Conservation (phyloP, 1,284 basidiomycete species). For the Takashimella koratensis region DNA sequence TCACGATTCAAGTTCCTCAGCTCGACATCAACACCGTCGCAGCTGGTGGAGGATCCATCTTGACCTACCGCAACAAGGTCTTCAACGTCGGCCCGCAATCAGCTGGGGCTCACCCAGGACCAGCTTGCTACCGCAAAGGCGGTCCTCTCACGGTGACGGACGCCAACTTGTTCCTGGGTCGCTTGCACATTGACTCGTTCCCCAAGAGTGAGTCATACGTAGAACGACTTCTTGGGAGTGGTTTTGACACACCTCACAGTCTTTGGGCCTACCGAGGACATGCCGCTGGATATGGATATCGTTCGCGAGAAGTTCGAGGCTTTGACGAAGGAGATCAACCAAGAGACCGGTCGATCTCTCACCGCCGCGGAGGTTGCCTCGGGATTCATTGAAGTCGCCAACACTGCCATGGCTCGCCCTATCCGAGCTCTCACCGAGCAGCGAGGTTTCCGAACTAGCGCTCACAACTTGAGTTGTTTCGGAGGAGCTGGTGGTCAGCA, state of each 20-base stretch:
- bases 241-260: no score
- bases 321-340: constrained; percentile 65
- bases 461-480: constrained; percentile 82
- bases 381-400: constrained; percentile 79
- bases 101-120: constrained; percentile 78
- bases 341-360: constrained; percentile 58
- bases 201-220: no score
- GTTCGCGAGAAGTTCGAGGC: constrained; percentile 62
- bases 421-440: constrained; percentile 90
- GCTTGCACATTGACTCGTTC: constrained; percentile 77
- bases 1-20: constrained; percentile 83
- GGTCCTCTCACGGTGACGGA: constrained; percentile 82
- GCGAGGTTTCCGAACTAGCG: constrained; percentile 74
- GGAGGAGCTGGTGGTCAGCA: constrained; percentile 91
- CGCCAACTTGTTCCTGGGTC: constrained; percentile 76
- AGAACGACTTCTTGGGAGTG: no score
- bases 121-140: constrained; percentile 77
- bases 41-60: constrained; percentile 78
- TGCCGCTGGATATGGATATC: constrained; percentile 70
- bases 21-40: constrained; percentile 80
- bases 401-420: constrained; percentile 89
- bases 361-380: constrained; percentile 77
- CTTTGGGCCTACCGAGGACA: constrained; percentile 79
- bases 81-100: constrained; percentile 74
- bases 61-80: constrained; percentile 74